Conservation (phyloP, 1,284 basidiomycete species). For the Mycena sp. region DNA sequence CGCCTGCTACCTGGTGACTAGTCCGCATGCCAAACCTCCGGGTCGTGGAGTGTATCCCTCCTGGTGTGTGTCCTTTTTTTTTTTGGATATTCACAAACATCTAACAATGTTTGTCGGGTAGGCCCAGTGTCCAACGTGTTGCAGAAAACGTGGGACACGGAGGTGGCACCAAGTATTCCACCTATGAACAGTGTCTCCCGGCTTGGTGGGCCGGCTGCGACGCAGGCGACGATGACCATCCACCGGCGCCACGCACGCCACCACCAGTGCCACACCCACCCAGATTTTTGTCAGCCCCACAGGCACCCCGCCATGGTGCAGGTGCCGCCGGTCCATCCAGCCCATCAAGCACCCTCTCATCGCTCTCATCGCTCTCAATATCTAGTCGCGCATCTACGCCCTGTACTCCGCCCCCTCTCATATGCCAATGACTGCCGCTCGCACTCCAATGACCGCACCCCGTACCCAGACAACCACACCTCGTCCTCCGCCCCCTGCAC, state of each 20-base stretch:
- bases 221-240: background rate
- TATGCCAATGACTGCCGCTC: too few species aligned
- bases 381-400: too few species aligned
- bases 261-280: background rate
- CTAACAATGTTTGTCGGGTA: background rate
- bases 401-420: too few species aligned
- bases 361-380: too few species aligned
- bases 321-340: background rate
- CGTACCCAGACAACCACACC: too few species aligned
- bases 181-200: background rate
- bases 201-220: background rate
- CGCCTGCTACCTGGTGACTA: background rate
- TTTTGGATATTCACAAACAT: background rate
- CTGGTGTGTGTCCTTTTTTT: background rate
- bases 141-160: background rate
- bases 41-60: background rate
- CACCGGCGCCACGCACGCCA: background rate
- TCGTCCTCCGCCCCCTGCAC: background rate
- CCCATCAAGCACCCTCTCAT: too few species aligned
- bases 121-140: background rate
- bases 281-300: too few species aligned
- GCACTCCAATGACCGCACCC: too few species aligned
- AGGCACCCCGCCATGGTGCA: background rate
- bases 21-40: background rate
- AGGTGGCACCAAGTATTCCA: background rate